Base-by-base conservation (phyloP, 345 rosid species). In the Heritiera littoralis region DNA sequence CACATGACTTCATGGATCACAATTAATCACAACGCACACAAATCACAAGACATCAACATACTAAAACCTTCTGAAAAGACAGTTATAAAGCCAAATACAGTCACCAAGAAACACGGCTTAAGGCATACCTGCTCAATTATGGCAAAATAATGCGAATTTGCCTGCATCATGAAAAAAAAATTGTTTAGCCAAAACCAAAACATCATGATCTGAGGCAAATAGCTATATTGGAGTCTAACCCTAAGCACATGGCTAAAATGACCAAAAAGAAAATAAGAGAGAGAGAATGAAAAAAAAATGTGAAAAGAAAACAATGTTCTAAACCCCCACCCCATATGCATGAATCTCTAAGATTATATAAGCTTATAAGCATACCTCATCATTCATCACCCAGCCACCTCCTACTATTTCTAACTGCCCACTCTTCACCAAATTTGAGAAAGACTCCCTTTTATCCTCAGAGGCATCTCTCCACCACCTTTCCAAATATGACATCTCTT, bases 321-420 rank as follows among this genome's bases (percentile, higher is more conserved):
- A 60, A 58, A n/a, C 60, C 59, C 54, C 40, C 58, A 54, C 35
- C 69, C 49, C 9, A 32, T n/a, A 63, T 38, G 23, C 28, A 60
- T 28, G 20, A 13, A 67, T 72, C 32, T 59, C 40, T 54, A 67
- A 18, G 13, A 32, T 28, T 12, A 17, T 3, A 55, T 30, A 13
- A 80, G 74, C 80, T 77, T 75, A 60, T 63, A 51, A 10, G 43
- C 65, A 60, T 86, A 94, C 99, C 99, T 96, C 99, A 84, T 94
- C 99, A 72, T 94, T 96, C 99, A 96, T 96, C 17, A 96, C 99
- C 99, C 99, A 96, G 59, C 99, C 99, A 86, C 99, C 99, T 76
- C 99, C 98, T 77, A 96, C 99, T 58, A 96, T 92, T 78, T 96
- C 99, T 80, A 96, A 72, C 90, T 94, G 99, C 23, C 99, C 99